These are phyloP conservation scores for Trichosphaerium sp. DNA, from an alignment of 78 protist genomes.

Conservation along the genomic window DNA sequence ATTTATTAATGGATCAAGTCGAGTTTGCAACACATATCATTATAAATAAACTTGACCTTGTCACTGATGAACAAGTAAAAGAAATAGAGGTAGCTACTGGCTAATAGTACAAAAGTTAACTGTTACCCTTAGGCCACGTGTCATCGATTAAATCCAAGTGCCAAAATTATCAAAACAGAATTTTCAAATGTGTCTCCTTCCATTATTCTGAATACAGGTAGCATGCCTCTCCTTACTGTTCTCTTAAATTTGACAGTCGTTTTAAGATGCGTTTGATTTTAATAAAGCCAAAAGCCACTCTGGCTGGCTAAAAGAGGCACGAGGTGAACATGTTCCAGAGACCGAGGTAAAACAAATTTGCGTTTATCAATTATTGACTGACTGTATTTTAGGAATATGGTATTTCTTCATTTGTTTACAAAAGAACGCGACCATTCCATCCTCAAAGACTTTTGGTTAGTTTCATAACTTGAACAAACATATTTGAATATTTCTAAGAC, in stretches of 20 bases:
- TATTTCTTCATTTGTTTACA: constrained; percentile 55
- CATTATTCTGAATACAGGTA: constrained; percentile 47
- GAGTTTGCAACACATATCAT: constrained; percentile 81
- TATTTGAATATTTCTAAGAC: too few relatives aligned
- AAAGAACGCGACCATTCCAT: constrained; percentile 74
- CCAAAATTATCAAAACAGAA: constrained; percentile 28
- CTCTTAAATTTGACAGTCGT: too few relatives aligned
- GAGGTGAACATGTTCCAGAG: constrained; percentile 57
- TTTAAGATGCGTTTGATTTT: constrained; percentile 39
- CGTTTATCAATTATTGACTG: too few relatives aligned
- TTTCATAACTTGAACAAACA: constrained; percentile 2
- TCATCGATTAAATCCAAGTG: constrained; percentile 36
- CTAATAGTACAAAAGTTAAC: too few relatives aligned
- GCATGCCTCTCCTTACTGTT: too few relatives aligned
- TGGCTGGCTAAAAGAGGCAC: constrained; percentile 59
- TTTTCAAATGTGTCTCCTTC: constrained; percentile 18
- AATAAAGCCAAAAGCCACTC: constrained; percentile 29
- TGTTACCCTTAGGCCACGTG: too few relatives aligned
- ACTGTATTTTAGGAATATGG: constrained; percentile 79
- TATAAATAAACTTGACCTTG: constrained; percentile 66
- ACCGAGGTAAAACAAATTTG: too few relatives aligned
- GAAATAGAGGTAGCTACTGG: constrained; percentile 3
- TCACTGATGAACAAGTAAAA: neutral
- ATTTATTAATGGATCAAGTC: constrained; percentile 76
- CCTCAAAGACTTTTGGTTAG: constrained; percentile 28